phyloP scores from a whole-genome alignment of 2,329 filamentous ascomycete genomes.

The Ceratocystis harringtonii region DNA sequence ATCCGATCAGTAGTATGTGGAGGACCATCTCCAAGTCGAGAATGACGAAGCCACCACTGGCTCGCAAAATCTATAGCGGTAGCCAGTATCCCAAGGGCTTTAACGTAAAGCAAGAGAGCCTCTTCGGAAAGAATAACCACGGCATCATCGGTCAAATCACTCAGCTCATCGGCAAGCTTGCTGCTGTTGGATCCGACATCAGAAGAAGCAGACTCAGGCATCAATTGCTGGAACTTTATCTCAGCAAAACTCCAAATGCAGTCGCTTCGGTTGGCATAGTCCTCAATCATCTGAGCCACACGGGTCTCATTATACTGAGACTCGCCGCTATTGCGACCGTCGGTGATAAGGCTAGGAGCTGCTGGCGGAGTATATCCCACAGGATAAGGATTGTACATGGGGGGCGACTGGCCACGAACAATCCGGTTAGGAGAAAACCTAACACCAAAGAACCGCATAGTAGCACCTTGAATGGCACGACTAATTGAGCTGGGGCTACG shows the following conservation, averaged over 20 bases:
- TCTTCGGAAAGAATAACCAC: conserved; percentile 82
- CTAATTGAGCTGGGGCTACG: conserved; percentile 64
- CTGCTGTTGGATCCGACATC: background rate
- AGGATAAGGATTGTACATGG: conserved; percentile 64
- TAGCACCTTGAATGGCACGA: conserved; percentile 89
- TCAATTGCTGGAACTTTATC: conserved; percentile 95
- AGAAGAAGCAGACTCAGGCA: conserved; percentile 52
- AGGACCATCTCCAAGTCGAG: conserved; percentile 41
- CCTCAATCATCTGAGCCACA: conserved; percentile 71
- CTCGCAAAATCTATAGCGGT: conserved; percentile 94
- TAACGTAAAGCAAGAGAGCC: conserved; percentile 88
- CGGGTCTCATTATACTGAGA: conserved; percentile 62
- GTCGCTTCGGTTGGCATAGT: conserved; percentile 82
- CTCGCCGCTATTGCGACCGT: conserved; percentile 43
- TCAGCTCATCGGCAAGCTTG: conserved; percentile 22
- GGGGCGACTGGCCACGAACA: conserved; percentile 50
- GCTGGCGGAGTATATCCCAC: conserved; percentile 44
- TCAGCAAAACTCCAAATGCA: conserved; percentile 96
- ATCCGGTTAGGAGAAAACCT: conserved; percentile 52
- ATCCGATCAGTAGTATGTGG: conserved; percentile 53
- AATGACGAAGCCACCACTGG: conserved; percentile 75
- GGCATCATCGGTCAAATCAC: conserved; percentile 72
- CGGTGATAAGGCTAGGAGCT: conserved; percentile 48
- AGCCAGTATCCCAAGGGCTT: conserved; percentile 74
- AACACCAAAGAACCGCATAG: conserved; percentile 56